Base-by-base conservation (phyloP, 1,284 basidiomycete species). In the Tylopilus sp. region DNA sequence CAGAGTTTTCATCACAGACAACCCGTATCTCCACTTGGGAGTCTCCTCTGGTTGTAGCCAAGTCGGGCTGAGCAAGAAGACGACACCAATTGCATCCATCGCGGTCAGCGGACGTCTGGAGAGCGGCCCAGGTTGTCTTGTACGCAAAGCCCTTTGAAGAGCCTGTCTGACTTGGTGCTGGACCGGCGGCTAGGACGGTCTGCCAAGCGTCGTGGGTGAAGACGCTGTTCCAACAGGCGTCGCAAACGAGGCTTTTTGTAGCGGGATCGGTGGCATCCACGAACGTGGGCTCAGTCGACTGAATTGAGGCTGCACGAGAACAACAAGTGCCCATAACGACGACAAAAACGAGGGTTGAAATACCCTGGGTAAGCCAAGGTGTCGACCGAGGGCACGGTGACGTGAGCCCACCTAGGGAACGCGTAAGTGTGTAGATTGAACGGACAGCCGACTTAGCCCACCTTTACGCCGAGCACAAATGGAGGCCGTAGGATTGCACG, bases 171-270 rank as follows among this genome's bases (percentile, higher is more conserved):
- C n/a, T n/a, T 23, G 44, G 29, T 8, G 12, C 11, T 25, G 12
- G 15, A 25, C 25, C 18, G 28, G 37, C 37, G 4, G 30, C n/a
- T 18, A 46, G 37, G 12, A 46, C 21, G 13, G 30, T 8, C 30
- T 46, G 23, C 44, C 44, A 46, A 21, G 29, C 29, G 23, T 19
- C 30, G 12, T 28, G 7, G 10, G 37, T 41, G 30, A 46, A 46
- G 37, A 46, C 18, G 1, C 37, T 16, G 7, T 19, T 19, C 44
- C 44, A 46, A 31, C 37, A 41, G 21, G 30, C 29, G 21, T 46
- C 37, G 5, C 44, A 46, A 13, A 46, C 44, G 4, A 41, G 44
- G 13, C 37, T 33, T 18, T 46, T 46, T n/a, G 41, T 41, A 19
- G 36, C 10, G 21, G 44, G 13, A n/a, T 39, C 28, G 5, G 2